phyloP scores from a whole-genome alignment of 164 flowering plant genomes.

The Litsea cubeba region DNA sequence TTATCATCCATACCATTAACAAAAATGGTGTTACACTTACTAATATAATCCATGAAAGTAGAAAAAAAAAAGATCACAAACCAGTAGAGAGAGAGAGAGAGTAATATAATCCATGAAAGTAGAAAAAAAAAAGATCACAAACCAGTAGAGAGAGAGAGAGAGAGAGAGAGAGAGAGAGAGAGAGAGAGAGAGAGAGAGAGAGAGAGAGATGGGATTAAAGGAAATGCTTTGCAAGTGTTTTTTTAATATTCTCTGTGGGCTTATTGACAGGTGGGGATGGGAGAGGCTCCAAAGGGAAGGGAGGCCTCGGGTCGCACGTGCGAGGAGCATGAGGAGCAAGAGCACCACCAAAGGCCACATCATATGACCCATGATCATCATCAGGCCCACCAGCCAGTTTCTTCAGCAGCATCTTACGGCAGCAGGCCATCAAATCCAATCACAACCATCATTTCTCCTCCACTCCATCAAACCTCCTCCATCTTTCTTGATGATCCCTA shows the following conservation, averaged over 20 bases:
- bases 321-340: slow-evolving; percentile 39
- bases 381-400: slow-evolving; percentile 23
- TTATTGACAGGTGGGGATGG: slow-evolving; percentile 45
- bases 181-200: no score
- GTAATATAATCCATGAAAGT: no score
- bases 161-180: no score
- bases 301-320: slow-evolving; percentile 33
- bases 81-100: no score
- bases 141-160: no score
- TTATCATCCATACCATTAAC: not conserved
- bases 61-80: not conserved
- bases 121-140: no score
- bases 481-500: slow-evolving; percentile 60
- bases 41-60: not conserved
- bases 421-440: slow-evolving; percentile 71
- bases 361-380: slow-evolving; percentile 21
- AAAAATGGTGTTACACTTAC: not conserved
- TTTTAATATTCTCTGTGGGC: not conserved
- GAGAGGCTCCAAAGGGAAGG: slow-evolving; percentile 47
- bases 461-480: slow-evolving; percentile 50
- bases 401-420: slow-evolving; percentile 65
- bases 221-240: not conserved
- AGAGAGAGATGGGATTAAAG: not conserved
- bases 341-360: slow-evolving; percentile 21
- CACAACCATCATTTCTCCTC: slow-evolving; percentile 67